Evolutionary conservation across 225 moss, liverwort and hornwort genomes (phyloP).

Genomic region (Bryoerythrophyllum caledonicum): DNA sequence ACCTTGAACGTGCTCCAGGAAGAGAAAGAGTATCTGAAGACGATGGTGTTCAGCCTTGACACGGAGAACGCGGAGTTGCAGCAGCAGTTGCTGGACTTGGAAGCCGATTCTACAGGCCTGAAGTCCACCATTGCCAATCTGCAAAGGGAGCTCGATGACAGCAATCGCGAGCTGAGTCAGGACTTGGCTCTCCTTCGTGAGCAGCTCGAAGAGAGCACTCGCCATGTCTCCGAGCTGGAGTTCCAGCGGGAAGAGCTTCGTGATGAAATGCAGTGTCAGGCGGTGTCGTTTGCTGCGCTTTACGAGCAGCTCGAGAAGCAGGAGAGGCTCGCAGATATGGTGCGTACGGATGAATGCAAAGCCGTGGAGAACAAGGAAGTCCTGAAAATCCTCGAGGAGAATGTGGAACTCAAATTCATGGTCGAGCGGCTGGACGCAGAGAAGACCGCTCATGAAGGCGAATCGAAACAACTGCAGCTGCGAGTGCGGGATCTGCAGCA

Average conservation of each 20-base stretch:
- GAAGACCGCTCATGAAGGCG: constrained; percentile 20
- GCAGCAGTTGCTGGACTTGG: constrained; percentile 43
- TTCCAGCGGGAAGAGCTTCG: constrained; percentile 37
- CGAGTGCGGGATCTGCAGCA: constrained; percentile 30
- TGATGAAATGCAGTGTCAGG: constrained; percentile 46
- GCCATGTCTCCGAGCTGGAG: constrained; percentile 37
- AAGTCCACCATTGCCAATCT: constrained; percentile 35
- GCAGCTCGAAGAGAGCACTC: constrained; percentile 29
- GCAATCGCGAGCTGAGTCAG: constrained; percentile 13
- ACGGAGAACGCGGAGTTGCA: constrained; percentile 48
- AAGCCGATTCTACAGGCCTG: constrained; percentile 30
- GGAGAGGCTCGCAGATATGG: constrained; percentile 30
- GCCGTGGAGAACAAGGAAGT: constrained; percentile 17
- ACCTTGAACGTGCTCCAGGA: constrained; percentile 54
- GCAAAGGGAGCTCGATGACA: constrained; percentile 23
- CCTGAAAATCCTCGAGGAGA: constrained; percentile 40
- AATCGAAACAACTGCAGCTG: constrained; percentile 27
- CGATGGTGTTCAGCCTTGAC: constrained; percentile 53
- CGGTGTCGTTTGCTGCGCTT: constrained; percentile 31
- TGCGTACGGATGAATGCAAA: constrained; percentile 21
- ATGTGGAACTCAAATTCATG: constrained; percentile 38
- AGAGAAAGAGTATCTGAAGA: constrained; percentile 47
- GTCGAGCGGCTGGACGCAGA: constrained; percentile 35
- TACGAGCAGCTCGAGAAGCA: constrained; percentile 45
- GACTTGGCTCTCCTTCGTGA: constrained; percentile 17